A percentile compares a stretch with the other conserved stretches of the same genome.
phyloP scores from a whole-genome alignment of 306 rosid species.

The Vicia faba region DNA sequence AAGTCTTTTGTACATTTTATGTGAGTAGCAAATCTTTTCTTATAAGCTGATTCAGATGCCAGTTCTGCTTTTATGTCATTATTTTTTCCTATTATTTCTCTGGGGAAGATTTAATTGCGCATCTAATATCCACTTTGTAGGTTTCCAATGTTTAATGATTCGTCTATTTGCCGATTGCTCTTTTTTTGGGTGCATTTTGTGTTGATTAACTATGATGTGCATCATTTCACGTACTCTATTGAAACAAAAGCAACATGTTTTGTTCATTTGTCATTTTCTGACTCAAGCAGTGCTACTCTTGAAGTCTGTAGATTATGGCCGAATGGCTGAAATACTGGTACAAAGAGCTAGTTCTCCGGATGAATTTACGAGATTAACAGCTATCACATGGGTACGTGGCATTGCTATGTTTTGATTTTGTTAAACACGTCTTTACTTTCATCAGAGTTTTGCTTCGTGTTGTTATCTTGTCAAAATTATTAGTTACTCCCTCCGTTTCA shows the following conservation, averaged over 20 bases:
- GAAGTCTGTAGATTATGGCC: slow-evolving; percentile 99
- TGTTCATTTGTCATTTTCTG: slow-evolving; percentile 94
- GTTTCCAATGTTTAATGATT: slow-evolving; percentile 27
- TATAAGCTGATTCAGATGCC: neutral
- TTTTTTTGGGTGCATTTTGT: slow-evolving; percentile 19
- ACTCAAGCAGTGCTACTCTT: slow-evolving; percentile 99
- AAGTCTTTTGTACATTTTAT: slow-evolving; percentile 40
- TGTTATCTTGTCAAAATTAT: slow-evolving; percentile 22
- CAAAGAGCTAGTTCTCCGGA: slow-evolving; percentile 85
- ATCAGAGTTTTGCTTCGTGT: slow-evolving; percentile 9
- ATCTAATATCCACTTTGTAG: slow-evolving; percentile 8
- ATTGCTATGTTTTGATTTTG: slow-evolving; percentile 28
- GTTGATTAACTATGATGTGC: slow-evolving; percentile 36
- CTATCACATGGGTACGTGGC: slow-evolving; percentile 86
- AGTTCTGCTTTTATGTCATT: slow-evolving; percentile 27
- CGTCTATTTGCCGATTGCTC: slow-evolving; percentile 18
- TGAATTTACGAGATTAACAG: slow-evolving; percentile 94
- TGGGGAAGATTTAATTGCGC: slow-evolving; percentile 34
- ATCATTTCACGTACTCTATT: slow-evolving; percentile 38
- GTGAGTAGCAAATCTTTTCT: neutral
- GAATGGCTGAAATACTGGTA: slow-evolving; percentile 97
- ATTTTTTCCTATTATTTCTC: slow-evolving; percentile 4
- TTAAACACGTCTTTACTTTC: slow-evolving; percentile 22
- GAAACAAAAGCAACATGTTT: slow-evolving; percentile 47
- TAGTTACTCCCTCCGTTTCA: no score